Evolutionary conservation across 108 stramenopile species (phyloP).

Genomic region (Chaetoceros tenuissimus): DNA sequence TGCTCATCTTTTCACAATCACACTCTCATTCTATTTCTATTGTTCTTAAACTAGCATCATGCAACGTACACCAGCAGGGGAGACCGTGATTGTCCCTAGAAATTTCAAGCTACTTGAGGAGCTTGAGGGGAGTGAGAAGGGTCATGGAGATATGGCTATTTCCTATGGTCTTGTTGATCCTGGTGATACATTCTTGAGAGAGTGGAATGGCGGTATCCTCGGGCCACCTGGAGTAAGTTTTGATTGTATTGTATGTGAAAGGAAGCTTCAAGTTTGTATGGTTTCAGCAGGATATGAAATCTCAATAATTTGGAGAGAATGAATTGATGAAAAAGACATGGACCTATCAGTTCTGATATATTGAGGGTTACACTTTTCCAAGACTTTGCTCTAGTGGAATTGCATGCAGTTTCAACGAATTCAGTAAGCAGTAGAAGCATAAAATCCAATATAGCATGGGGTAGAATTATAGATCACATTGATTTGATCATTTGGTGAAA

Average conservation of each 20-base stretch:
- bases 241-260: neutral
- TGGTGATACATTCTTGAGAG: slow-evolving; percentile 90
- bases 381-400: no score
- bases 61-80: slow-evolving; percentile 75
- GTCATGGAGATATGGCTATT: slow-evolving; percentile 86
- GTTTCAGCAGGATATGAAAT: neutral
- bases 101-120: slow-evolving; percentile 99
- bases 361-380: no score
- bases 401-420: no score
- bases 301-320: slow-evolving; percentile 3
- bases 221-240: slow-evolving; percentile 88
- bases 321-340: neutral
- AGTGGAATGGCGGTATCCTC: slow-evolving; percentile 96
- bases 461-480: no score
- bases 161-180: slow-evolving; percentile 89
- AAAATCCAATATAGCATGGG: no score
- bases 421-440: no score
- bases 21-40: neutral
- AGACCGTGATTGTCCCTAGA: slow-evolving; percentile 89
- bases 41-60: slow-evolving; percentile 18
- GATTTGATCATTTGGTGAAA: no score
- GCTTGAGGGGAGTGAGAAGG: slow-evolving; percentile 92
- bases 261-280: slow-evolving; percentile 7
- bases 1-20: neutral
- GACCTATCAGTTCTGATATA: no score